phyloP scores from a whole-genome alignment of 176 grass and related monocot species.

The Neostapfia colusana region DNA sequence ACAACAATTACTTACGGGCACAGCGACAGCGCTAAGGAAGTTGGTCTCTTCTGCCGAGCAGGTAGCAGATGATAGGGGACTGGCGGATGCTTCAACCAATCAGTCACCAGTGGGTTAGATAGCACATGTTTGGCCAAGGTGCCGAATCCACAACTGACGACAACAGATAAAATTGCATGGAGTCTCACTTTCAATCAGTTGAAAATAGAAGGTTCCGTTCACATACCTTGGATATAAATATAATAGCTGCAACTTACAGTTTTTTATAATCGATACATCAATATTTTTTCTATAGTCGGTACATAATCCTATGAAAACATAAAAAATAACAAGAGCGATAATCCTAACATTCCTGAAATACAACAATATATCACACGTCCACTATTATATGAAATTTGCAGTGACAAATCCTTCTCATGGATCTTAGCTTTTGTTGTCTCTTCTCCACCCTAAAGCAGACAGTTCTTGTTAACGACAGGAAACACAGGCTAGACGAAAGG shows the following conservation, averaged over 20 bases:
- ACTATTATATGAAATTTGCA: neutral
- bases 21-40: neutral
- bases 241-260: too few relatives aligned
- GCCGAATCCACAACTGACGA: neutral
- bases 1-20: neutral
- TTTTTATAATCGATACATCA: too few relatives aligned
- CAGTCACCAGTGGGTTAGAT: neutral
- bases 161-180: neutral
- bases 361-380: neutral
- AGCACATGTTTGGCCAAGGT: neutral
- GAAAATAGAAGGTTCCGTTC: too few relatives aligned
- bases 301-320: too few relatives aligned
- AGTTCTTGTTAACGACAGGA: neutral
- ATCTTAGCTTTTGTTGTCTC: slow-evolving; percentile 37
- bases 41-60: neutral
- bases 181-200: too few relatives aligned
- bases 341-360: too few relatives aligned
- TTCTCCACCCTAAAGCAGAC: neutral
- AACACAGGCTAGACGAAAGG: neutral
- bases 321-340: too few relatives aligned
- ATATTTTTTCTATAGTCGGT: too few relatives aligned
- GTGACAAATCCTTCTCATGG: neutral
- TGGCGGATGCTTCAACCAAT: slow-evolving; percentile 11
- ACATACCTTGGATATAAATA: too few relatives aligned
- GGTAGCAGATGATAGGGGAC: slow-evolving; percentile 12